phyloP scores from a whole-genome alignment of 73 alveolate genomes.

The Paramecium biaurelia region DNA sequence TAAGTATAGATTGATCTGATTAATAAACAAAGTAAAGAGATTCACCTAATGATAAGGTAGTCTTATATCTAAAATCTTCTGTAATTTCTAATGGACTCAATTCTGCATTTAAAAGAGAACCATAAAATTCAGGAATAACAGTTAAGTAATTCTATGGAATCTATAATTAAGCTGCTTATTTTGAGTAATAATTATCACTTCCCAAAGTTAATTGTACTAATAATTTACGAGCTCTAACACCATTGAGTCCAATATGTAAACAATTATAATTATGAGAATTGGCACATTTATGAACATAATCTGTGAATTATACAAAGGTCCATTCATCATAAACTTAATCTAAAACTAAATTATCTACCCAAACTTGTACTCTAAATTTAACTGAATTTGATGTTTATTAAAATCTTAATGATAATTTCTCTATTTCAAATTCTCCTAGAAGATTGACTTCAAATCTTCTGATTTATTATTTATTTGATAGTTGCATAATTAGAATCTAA shows the following conservation, averaged over 20 bases:
- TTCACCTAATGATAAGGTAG: neutral
- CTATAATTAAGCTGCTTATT: neutral
- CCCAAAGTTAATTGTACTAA: slow-evolving; percentile 4
- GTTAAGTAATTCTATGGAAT: slow-evolving; percentile 10
- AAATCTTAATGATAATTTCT: neutral
- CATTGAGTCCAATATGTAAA: neutral
- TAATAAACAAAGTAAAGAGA: neutral
- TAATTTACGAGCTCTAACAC: neutral
- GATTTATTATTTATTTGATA: neutral
- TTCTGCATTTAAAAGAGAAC: neutral
- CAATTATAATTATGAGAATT: slow-evolving; percentile 11
- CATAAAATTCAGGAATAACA: slow-evolving; percentile 32
- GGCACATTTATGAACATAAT: slow-evolving; percentile 5
- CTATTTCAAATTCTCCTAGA: slow-evolving; percentile 6
- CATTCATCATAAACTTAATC: slow-evolving; percentile 9
- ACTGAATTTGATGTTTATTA: neutral
- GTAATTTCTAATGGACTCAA: neutral
- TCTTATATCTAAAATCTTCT: slow-evolving; percentile 19
- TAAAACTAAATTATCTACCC: neutral
- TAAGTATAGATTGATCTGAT: neutral
- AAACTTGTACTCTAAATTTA: slow-evolving; percentile 9
- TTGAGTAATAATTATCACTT: neutral
- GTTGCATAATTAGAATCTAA: neutral
- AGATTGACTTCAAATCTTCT: slow-evolving; percentile 14
- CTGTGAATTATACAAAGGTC: slow-evolving; percentile 16